Conservation (phyloP, 2,329 filamentous ascomycete genomes). For the Paracamarosporium sp. region DNA sequence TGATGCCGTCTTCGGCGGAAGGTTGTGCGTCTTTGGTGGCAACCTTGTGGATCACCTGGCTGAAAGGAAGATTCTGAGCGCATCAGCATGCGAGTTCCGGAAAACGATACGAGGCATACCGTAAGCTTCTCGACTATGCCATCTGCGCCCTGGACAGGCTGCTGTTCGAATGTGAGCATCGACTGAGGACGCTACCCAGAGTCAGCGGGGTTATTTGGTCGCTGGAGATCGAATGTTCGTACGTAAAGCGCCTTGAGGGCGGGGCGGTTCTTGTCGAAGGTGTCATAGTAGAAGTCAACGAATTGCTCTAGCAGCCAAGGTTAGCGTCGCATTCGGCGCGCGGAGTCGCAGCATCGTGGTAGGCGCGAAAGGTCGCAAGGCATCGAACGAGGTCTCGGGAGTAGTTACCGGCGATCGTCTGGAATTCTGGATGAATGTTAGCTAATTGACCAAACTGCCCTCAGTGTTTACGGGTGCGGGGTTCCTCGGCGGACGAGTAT, state of each 20-base stretch:
- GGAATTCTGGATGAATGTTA: constrained; percentile 5
- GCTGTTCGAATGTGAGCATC: constrained; percentile 91
- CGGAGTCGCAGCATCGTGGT: neutral
- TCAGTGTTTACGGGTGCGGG: constrained; percentile 8
- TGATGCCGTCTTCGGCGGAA: constrained; percentile 69
- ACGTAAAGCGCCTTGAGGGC: constrained; percentile 79
- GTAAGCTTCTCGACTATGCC: constrained; percentile 80
- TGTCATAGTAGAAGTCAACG: constrained; percentile 87
- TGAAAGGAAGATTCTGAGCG: constrained; percentile 75
- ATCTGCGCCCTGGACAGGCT: constrained; percentile 67
- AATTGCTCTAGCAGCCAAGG: constrained; percentile 72
- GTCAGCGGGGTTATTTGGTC: constrained; percentile 4
- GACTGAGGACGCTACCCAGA: constrained; percentile 73
- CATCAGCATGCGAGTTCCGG: constrained; percentile 21
- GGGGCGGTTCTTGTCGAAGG: constrained; percentile 77
- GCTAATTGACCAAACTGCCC: neutral
- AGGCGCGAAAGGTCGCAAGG: neutral
- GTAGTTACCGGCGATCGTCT: constrained; percentile 5
- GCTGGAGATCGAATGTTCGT: constrained; percentile 28
- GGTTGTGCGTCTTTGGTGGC: constrained; percentile 85
- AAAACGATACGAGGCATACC: constrained; percentile 59
- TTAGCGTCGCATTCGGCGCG: constrained; percentile 20
- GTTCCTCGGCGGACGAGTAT: constrained; percentile 3
- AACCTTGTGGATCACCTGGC: constrained; percentile 80
- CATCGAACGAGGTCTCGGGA: neutral